Conservation (phyloP, 192 early-diverging fungal species). For the Coemansia sp. region DNA sequence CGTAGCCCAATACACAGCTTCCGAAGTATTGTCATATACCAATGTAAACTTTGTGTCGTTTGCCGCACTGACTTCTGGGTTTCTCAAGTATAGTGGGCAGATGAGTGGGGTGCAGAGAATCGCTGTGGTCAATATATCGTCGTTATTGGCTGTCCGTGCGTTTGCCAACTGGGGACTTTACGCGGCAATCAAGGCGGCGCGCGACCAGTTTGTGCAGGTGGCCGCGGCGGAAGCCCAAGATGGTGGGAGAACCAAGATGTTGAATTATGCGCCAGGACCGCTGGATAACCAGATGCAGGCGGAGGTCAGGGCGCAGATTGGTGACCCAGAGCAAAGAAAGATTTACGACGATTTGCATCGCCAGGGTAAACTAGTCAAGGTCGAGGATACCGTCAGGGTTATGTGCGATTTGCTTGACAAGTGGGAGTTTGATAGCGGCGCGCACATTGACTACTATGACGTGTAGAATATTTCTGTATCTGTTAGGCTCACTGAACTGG, state of each 20-base stretch:
- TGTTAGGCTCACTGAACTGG: too few species aligned
- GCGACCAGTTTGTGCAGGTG: constrained; percentile 72
- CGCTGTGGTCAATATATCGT: constrained; percentile 77
- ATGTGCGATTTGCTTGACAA: constrained; percentile 63
- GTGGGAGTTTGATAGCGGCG: constrained; percentile 63
- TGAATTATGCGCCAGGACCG: constrained; percentile 90
- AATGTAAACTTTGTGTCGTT: constrained; percentile 65
- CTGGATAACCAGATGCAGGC: constrained; percentile 84
- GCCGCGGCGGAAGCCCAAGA: constrained; percentile 67
- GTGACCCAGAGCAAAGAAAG: constrained; percentile 63
- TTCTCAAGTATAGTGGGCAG: constrained; percentile 22
- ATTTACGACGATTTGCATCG: constrained; percentile 67
- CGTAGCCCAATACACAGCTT: constrained; percentile 54
- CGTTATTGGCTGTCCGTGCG: constrained; percentile 71
- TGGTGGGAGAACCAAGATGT: constrained; percentile 57
- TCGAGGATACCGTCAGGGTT: constrained; percentile 65
- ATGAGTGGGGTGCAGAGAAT: constrained; percentile 16
- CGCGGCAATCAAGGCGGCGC: constrained; percentile 77
- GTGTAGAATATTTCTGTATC: background rate
- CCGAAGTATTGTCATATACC: constrained; percentile 57
- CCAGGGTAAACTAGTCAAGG: constrained; percentile 67
- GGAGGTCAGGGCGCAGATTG: constrained; percentile 68
- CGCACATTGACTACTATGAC: constrained; percentile 74
- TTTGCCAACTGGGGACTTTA: constrained; percentile 84
- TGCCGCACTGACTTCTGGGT: constrained; percentile 47